These are phyloP conservation scores for Xylariales sp. DNA, from an alignment of 2,329 filamentous ascomycete genomes.

Conservation along the genomic window DNA sequence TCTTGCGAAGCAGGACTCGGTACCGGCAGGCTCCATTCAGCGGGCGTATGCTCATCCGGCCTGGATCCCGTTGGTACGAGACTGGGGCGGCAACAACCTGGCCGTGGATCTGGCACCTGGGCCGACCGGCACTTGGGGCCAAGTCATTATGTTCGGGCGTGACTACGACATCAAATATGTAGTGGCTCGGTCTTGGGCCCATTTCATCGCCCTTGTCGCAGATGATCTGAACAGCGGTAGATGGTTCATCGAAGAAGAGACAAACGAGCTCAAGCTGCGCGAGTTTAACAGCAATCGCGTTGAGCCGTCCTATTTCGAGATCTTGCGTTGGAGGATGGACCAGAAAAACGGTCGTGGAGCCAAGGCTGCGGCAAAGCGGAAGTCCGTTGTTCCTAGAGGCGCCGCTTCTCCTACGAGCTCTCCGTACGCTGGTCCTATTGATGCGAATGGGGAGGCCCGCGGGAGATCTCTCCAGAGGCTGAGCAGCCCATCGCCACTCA, in stretches of 20 bases:
- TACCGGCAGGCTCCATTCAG: slow-evolving; percentile 81
- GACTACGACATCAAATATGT: slow-evolving; percentile 99
- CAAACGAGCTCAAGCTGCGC: slow-evolving; percentile 81
- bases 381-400: slow-evolving; percentile 40
- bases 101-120: slow-evolving; percentile 90
- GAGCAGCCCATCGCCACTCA: slow-evolving; percentile 59
- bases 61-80: slow-evolving; percentile 93
- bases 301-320: slow-evolving; percentile 90
- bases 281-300: slow-evolving; percentile 88
- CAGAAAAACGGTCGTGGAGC: slow-evolving; percentile 79
- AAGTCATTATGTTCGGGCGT: slow-evolving; percentile 92
- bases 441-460: slow-evolving; percentile 55
- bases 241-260: slow-evolving; percentile 90
- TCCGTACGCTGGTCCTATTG: slow-evolving; percentile 62
- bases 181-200: slow-evolving; percentile 84
- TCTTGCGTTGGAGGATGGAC: slow-evolving; percentile 90
- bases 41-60: slow-evolving; percentile 89
- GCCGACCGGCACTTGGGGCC: slow-evolving; percentile 86
- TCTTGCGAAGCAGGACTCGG: slow-evolving; percentile 76
- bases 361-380: slow-evolving; percentile 42
- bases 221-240: slow-evolving; percentile 89
- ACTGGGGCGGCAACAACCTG: slow-evolving; percentile 98
- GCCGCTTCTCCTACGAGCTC: slow-evolving; percentile 42
- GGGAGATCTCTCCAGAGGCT: slow-evolving; percentile 70
- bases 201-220: slow-evolving; percentile 79